Base-by-base conservation (phyloP, 2,329 filamentous ascomycete genomes). In the Clarireedia homoeocarpa region DNA sequence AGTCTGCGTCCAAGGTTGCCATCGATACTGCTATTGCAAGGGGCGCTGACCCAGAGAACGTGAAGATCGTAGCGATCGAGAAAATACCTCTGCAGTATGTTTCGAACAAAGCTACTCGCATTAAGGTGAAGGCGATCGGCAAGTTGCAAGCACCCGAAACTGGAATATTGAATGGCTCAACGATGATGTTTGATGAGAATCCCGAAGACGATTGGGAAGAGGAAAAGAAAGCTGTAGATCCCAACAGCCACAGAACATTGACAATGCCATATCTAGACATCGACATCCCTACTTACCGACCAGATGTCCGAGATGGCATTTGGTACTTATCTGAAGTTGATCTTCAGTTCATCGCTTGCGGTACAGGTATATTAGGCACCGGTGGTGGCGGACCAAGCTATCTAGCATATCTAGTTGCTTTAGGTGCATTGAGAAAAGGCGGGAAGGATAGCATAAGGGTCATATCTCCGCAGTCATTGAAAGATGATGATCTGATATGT, bases 311-410 rank as follows among this genome's bases (percentile, higher is more conserved):
- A 24, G 69, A 73, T 26, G 72, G 78, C 3, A 66, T 75, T n/a
- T 84, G 81, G 81, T 74, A 74, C 50, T 69, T 84, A 49, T 77
- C 72, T 17, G 79, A 83, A 62, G 80, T 75, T 0, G 81, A 83
- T 61, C 67, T 83, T 3, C 65, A 70, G 23, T 83, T 75, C 71
- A 79, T 84, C 44, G 69, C 77, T 0, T 77, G 71, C 2, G 81
- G 81, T 1, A 83, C 79, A 66, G 82, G 82, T 62, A 79, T 84
- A 53, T 73, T 84, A 0, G 81, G 80, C 2, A 81, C 77, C 0
- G 81, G 80, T n/a, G 80, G 81, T 2, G 80, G 81, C 7, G 80
- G 80, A 2, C 77, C 74, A 3, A 78, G 80, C 1, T 81, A 80
- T 59, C 67, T 77, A 2, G 69, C 73, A 30, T 76, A 78, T 70